Evolutionary conservation across 2,329 filamentous ascomycete genomes (phyloP).

Genomic region (Aspergillus costaricaensis): DNA sequence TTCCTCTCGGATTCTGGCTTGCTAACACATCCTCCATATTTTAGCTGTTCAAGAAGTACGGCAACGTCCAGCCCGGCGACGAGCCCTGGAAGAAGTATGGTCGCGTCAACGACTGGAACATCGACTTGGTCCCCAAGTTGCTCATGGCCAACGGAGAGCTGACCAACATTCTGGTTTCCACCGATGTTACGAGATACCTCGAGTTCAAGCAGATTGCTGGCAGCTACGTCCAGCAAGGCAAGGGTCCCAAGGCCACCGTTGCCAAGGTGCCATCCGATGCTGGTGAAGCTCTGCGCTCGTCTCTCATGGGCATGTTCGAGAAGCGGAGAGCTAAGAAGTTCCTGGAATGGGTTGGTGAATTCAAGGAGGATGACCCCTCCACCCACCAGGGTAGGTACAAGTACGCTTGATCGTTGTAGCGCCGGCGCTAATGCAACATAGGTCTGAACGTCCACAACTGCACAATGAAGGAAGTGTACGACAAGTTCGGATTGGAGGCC

Average conservation of each 20-base stretch:
- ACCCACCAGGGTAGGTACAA: constrained; percentile 79
- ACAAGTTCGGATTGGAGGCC: constrained; percentile 92
- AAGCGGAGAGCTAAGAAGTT: constrained; percentile 97
- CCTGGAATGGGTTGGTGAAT: constrained; percentile 90
- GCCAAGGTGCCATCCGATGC: constrained; percentile 97
- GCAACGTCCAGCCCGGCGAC: constrained; percentile 74
- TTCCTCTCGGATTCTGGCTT: constrained; percentile 14
- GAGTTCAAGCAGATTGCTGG: constrained; percentile 95
- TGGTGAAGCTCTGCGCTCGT: constrained; percentile 83
- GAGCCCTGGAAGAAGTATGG: constrained; percentile 99
- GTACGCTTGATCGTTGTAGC: not conserved
- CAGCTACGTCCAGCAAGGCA: constrained; percentile 91
- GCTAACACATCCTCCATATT: constrained; percentile 28
- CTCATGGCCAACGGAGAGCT: constrained; percentile 98
- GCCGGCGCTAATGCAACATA: constrained; percentile 40
- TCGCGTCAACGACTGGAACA: constrained; percentile 97
- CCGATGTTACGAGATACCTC: constrained; percentile 84
- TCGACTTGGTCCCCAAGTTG: constrained; percentile 96
- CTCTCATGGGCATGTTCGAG: constrained; percentile 96
- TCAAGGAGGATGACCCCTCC: constrained; percentile 75
- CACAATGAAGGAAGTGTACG: constrained; percentile 98
- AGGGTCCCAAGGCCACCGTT: constrained; percentile 80
- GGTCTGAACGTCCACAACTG: constrained; percentile 76
- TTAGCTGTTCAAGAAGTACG: constrained; percentile 95
- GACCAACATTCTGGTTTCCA: constrained; percentile 97